phyloP scores from a whole-genome alignment of 176 grass and related monocot species.

The Aegilops sharonensis region DNA sequence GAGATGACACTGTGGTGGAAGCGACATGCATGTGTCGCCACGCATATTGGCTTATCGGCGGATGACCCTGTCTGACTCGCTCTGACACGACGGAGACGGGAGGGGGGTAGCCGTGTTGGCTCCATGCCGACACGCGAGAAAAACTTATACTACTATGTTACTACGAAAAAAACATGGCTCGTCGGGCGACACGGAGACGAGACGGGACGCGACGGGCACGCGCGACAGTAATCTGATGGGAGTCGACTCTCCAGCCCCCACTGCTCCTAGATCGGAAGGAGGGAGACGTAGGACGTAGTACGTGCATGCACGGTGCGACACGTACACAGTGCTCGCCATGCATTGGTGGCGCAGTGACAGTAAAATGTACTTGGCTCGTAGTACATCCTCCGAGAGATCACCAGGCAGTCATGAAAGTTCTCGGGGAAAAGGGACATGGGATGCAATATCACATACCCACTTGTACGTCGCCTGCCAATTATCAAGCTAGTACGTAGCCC shows the following conservation, averaged over 20 bases:
- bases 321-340: neutral
- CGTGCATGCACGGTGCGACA: neutral
- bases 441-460: too few relatives aligned
- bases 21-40: conserved; percentile 1
- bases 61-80: neutral
- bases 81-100: neutral
- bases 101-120: neutral
- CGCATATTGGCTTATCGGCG: neutral
- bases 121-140: conserved; percentile 23
- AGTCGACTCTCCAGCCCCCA: neutral
- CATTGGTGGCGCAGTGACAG: too few relatives aligned
- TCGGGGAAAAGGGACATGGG: too few relatives aligned
- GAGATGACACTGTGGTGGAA: neutral
- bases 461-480: too few relatives aligned
- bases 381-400: neutral
- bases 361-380: neutral
- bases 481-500: too few relatives aligned
- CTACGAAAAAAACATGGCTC: too few relatives aligned
- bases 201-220: neutral
- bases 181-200: conserved; percentile 4
- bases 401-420: neutral
- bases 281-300: neutral
- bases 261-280: neutral
- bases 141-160: neutral
- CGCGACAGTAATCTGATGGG: conserved; percentile 1